A percentile compares a stretch with the other conserved stretches of the same genome.
These are phyloP conservation scores for Juglanconis juglandina DNA, from an alignment of 2,329 filamentous ascomycete genomes.

Conservation along the genomic window DNA sequence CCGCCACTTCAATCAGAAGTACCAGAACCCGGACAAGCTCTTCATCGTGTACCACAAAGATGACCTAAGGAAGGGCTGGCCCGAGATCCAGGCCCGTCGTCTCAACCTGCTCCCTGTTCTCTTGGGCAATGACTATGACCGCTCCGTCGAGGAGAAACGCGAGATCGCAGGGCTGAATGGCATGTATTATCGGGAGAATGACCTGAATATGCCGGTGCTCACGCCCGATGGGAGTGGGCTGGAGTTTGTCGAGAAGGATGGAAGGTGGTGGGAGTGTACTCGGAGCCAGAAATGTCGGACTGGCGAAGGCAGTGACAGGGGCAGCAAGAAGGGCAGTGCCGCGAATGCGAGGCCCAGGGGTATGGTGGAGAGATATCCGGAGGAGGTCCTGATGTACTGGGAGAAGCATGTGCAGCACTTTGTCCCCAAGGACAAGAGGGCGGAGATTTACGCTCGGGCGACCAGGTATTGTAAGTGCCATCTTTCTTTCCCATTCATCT, in stretches of 20 bases:
- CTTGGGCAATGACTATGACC: slow-evolving; percentile 14
- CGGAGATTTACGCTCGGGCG: slow-evolving; percentile 12
- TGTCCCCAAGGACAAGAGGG: slow-evolving; percentile 3
- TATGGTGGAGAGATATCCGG: slow-evolving; percentile 17
- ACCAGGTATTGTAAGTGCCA: slow-evolving; percentile 8
- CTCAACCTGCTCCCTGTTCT: slow-evolving; percentile 14
- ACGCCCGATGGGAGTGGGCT: slow-evolving; percentile 17
- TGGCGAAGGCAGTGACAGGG: background rate
- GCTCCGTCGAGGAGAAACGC: slow-evolving; percentile 16
- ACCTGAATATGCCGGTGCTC: slow-evolving; percentile 19
- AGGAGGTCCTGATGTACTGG: slow-evolving; percentile 18
- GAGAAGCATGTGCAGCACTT: slow-evolving; percentile 16
- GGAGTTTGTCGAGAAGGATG: slow-evolving; percentile 10
- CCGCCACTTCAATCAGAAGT: slow-evolving; percentile 19
- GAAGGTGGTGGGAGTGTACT: slow-evolving; percentile 15
- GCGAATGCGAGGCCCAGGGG: slow-evolving; percentile 9
- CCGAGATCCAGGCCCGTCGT: slow-evolving; percentile 12
- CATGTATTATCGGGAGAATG: slow-evolving; percentile 18
- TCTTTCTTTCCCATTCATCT: background rate
- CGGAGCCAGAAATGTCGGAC: slow-evolving; percentile 13
- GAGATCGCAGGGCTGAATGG: slow-evolving; percentile 16
- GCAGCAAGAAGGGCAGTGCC: background rate
- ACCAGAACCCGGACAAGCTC: slow-evolving; percentile 13
- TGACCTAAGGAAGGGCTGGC: slow-evolving; percentile 16
- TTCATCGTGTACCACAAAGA: slow-evolving; percentile 18